A percentile compares a stretch with the other conserved stretches of the same genome.
These are phyloP conservation scores for Xylaria acuta DNA, from an alignment of 495 filamentous ascomycete species.

Conservation along the genomic window DNA sequence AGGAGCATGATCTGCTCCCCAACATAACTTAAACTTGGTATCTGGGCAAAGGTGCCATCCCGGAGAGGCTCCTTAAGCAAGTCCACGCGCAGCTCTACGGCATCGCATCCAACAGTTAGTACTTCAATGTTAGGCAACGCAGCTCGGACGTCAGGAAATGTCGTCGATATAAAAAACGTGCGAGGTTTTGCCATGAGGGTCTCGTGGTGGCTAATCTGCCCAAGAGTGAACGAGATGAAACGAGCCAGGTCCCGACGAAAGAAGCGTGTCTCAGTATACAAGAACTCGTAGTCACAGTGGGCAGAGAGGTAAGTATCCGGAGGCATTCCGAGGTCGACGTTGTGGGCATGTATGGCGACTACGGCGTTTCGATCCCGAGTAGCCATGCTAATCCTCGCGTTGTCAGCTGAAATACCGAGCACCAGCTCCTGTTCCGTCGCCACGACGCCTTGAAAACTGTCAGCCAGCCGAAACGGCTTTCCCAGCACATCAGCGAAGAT, in stretches of 20 bases:
- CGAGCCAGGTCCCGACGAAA: slow-evolving; percentile 77
- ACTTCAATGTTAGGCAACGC: slow-evolving; percentile 86
- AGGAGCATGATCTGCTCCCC: slow-evolving; percentile 84
- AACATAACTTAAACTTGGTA: slow-evolving; percentile 82
- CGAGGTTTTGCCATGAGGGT: slow-evolving; percentile 74
- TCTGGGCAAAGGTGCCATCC: slow-evolving; percentile 60
- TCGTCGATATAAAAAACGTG: slow-evolving; percentile 84
- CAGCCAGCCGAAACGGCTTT: slow-evolving; percentile 65
- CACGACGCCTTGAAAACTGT: slow-evolving; percentile 57
- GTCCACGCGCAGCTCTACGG: slow-evolving; percentile 82
- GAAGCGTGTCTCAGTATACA: slow-evolving; percentile 74
- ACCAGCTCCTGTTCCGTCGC: slow-evolving; percentile 59
- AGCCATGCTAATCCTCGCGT: slow-evolving; percentile 60
- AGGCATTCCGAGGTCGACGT: slow-evolving; percentile 71
- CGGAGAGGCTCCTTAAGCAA: slow-evolving; percentile 74
- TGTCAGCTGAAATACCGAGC: slow-evolving; percentile 61
- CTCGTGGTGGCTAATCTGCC: slow-evolving; percentile 75
- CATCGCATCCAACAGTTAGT: slow-evolving; percentile 82
- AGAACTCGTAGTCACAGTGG: slow-evolving; percentile 79
- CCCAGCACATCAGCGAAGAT: slow-evolving; percentile 73
- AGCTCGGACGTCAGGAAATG: slow-evolving; percentile 82
- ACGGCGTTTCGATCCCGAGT: slow-evolving; percentile 56
- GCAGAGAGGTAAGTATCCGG: slow-evolving; percentile 68
- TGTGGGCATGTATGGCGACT: slow-evolving; percentile 74
- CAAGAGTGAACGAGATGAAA: slow-evolving; percentile 77